A percentile compares a stretch with the other conserved stretches of the same genome.
phyloP scores from a whole-genome alignment of 2,329 filamentous ascomycete species.

The Lecanoromycetidae sp. region DNA sequence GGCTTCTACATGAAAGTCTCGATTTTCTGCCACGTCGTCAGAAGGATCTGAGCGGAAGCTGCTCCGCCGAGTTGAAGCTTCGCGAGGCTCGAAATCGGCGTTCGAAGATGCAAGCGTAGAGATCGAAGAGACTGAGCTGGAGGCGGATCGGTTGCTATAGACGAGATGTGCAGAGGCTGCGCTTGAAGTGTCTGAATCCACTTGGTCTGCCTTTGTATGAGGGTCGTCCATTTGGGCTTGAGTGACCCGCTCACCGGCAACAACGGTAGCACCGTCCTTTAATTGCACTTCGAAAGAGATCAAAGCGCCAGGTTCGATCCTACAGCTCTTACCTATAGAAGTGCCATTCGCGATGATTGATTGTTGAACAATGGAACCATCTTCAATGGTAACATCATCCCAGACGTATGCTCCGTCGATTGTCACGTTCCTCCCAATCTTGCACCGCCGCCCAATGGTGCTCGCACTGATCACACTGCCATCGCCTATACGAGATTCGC shows the following conservation, averaged over 20 bases:
- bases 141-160: slow-evolving; percentile 30
- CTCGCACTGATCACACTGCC: slow-evolving; percentile 59
- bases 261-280: slow-evolving; percentile 44
- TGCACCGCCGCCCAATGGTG: slow-evolving; percentile 72
- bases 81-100: slow-evolving; percentile 25
- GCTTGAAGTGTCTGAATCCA: slow-evolving; percentile 53
- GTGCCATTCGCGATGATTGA: slow-evolving; percentile 67
- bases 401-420: slow-evolving; percentile 76
- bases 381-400: slow-evolving; percentile 68
- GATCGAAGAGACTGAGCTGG: slow-evolving; percentile 41
- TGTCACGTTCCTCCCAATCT: slow-evolving; percentile 71
- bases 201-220: slow-evolving; percentile 19
- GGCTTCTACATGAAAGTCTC: slow-evolving; percentile 75
- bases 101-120: slow-evolving; percentile 51
- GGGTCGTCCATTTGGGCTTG: slow-evolving; percentile 22
- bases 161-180: slow-evolving; percentile 36
- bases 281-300: slow-evolving; percentile 69
- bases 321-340: slow-evolving; percentile 57
- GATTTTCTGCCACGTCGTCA: slow-evolving; percentile 25
- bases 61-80: slow-evolving; percentile 25
- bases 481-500: slow-evolving; percentile 61
- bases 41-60: slow-evolving; percentile 17
- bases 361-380: slow-evolving; percentile 56
- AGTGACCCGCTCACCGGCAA: slow-evolving; percentile 32
- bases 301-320: slow-evolving; percentile 59